Evolutionary conservation across 2,329 filamentous ascomycete genomes (phyloP).

Genomic region (Neofusicoccum parvum): DNA sequence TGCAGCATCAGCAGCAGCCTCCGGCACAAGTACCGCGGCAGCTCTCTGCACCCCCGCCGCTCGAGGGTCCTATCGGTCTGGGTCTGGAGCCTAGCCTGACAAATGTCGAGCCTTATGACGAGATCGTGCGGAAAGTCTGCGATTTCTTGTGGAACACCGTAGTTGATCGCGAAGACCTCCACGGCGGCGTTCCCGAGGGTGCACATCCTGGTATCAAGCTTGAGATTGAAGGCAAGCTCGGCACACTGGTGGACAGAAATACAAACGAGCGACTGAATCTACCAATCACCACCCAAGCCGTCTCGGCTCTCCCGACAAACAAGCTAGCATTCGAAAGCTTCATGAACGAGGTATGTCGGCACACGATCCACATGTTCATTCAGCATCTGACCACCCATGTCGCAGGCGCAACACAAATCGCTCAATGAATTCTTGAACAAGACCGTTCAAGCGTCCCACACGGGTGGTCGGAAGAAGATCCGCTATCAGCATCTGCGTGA

Average conservation of each 20-base stretch:
- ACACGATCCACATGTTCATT: background rate
- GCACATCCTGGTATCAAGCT: constrained; percentile 63
- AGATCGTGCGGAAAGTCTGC: constrained; percentile 73
- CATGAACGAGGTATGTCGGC: constrained; percentile 59
- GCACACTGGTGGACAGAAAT: constrained; percentile 74
- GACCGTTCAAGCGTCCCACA: constrained; percentile 55
- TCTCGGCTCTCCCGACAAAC: constrained; percentile 41
- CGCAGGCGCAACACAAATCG: constrained; percentile 73
- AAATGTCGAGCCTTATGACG: constrained; percentile 70
- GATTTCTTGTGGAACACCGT: constrained; percentile 79
- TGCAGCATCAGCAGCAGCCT: constrained; percentile 21
- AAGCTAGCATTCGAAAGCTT: constrained; percentile 74
- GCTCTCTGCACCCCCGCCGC: constrained; percentile 18
- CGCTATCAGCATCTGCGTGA: constrained; percentile 82
- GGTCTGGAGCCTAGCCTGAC: constrained; percentile 64
- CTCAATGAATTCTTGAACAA: constrained; percentile 86
- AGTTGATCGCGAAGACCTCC: constrained; percentile 64
- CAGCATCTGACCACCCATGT: background rate
- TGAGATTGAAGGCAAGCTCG: constrained; percentile 94
- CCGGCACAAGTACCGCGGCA: constrained; percentile 15
- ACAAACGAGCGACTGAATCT: constrained; percentile 70
- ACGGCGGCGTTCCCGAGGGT: constrained; percentile 25
- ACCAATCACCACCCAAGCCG: constrained; percentile 69
- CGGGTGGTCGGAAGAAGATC: constrained; percentile 61
- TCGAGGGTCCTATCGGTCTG: constrained; percentile 25